Percentiles rank a stretch among this genome's conserved stretches.
These are phyloP conservation scores for Penicillium atrosanguineum DNA, from an alignment of 495 filamentous ascomycete genomes.

Conservation along the genomic window DNA sequence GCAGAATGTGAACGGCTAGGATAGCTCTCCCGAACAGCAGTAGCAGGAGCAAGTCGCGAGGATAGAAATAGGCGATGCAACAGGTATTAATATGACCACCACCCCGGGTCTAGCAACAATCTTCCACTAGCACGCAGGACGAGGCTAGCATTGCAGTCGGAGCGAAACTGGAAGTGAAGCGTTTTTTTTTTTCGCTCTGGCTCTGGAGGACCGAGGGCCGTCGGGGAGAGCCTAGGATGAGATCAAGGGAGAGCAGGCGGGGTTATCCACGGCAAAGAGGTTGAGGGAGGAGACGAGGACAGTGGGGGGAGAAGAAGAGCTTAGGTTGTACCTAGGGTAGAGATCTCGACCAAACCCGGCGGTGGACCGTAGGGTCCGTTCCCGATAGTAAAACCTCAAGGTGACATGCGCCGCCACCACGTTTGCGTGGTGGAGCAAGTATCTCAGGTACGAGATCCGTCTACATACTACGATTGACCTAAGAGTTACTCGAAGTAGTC, in stretches of 20 bases:
- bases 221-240: background rate
- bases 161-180: conserved; percentile 7
- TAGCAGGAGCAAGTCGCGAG: background rate
- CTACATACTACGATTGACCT: too few species aligned
- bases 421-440: conserved; percentile 12
- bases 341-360: conserved; percentile 20
- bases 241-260: background rate
- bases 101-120: conserved; percentile 17
- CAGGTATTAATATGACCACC: background rate
- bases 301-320: conserved; percentile 6
- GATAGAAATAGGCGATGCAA: conserved; percentile 6
- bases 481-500: too few species aligned
- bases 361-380: conserved; percentile 14
- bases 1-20: conserved; percentile 12
- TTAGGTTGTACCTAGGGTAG: conserved; percentile 1
- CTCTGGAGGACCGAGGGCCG: background rate
- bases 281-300: background rate
- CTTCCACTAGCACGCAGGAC: conserved; percentile 16
- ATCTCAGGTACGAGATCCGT: background rate
- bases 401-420: conserved; percentile 22
- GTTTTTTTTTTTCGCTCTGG: conserved; percentile 1
- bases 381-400: background rate
- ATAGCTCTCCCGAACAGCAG: conserved; percentile 8
- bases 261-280: background rate
- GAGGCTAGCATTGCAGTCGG: conserved; percentile 30